Percentiles rank a stretch among this genome's conserved stretches.
These are phyloP conservation scores for Kwoniella newhampshirensis DNA, from an alignment of 768 basidiomycete genomes.

Conservation along the genomic window DNA sequence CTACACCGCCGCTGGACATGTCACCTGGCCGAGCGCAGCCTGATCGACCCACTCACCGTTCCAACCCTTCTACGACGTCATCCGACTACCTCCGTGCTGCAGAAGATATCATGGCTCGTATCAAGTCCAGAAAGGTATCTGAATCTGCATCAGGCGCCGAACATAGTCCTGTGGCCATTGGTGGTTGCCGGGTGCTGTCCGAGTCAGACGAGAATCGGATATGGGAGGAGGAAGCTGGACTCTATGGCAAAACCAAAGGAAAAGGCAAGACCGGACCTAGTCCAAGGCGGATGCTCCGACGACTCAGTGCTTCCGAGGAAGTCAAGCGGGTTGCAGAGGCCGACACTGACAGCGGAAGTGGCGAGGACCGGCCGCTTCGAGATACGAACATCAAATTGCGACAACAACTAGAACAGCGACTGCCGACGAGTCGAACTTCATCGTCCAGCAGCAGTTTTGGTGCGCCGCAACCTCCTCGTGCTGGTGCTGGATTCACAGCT, in stretches of 20 bases:
- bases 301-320: conserved; percentile 56
- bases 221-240: conserved; percentile 18
- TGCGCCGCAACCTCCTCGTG: conserved; percentile 15
- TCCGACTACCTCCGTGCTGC: conserved; percentile 70
- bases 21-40: not conserved
- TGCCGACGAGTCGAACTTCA: conserved; percentile 18
- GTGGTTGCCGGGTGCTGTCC: conserved; percentile 17
- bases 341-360: conserved; percentile 37
- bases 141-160: conserved; percentile 37
- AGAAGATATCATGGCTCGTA: conserved; percentile 78
- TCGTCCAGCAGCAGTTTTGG: conserved; percentile 3
- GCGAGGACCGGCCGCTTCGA: conserved; percentile 8
- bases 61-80: conserved; percentile 45
- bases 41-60: conserved; percentile 34
- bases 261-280: conserved; percentile 51
- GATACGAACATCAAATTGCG: not conserved
- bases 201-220: conserved; percentile 35
- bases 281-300: conserved; percentile 57
- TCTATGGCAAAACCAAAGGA: conserved; percentile 12
- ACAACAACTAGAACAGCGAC: conserved; percentile 12
- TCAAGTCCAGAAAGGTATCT: conserved; percentile 58
- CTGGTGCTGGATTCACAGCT: conserved; percentile 59
- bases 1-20: conserved; percentile 31
- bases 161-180: conserved; percentile 26
- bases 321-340: conserved; percentile 56